Evolutionary conservation across 495 filamentous ascomycete genomes (phyloP), one percentile per base, ranked within the genome.

Genomic region (Letharia lupina): DNA sequence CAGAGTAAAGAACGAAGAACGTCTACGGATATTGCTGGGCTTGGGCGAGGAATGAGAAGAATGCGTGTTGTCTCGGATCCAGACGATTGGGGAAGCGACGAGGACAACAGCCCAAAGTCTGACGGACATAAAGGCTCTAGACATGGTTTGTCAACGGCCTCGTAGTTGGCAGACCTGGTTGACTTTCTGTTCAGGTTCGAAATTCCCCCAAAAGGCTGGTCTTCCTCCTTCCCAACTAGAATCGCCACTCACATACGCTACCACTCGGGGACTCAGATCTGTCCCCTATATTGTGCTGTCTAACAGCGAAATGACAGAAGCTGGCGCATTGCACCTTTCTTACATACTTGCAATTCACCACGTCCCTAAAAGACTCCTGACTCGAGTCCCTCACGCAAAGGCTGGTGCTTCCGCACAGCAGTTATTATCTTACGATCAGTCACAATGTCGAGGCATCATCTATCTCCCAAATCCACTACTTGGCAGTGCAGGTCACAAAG

Each of bases 221-320:
- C 37, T 62, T 20, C 50, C 70, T 16, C 59, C 42, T n/a, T 69
- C 73, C 13, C 61, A 73, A 60, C 45, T 47, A 72, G 70, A 67
- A 68, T 60, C 50, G 7, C 50, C 63, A 61, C 44, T n/a, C 10
- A 31, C 66, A 31, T 78, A 75, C 44, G 65, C 72, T 23, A 73
- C 75, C 60, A 78, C 75, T 11, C 69, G 74, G 23, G 81, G 81
- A 11, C 70, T 84, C 15, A 75, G 79, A 31, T 79, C 80, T 1
- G 71, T 83, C 42, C 78, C 80, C 7, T 81, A 77, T 67, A 61
- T 84, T 37, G 73, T 78, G 39, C 44, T 83, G 2, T 71, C 69
- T 28, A 65, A 80, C 16, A 73, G 75, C n/a, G 66, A 64, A 2
- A 73, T 81, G 67, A 76, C 73, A 0, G 75, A 75, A 40, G 68